Base-by-base conservation (phyloP, 768 basidiomycete genomes). In the Phlebiopsis gigantea region DNA sequence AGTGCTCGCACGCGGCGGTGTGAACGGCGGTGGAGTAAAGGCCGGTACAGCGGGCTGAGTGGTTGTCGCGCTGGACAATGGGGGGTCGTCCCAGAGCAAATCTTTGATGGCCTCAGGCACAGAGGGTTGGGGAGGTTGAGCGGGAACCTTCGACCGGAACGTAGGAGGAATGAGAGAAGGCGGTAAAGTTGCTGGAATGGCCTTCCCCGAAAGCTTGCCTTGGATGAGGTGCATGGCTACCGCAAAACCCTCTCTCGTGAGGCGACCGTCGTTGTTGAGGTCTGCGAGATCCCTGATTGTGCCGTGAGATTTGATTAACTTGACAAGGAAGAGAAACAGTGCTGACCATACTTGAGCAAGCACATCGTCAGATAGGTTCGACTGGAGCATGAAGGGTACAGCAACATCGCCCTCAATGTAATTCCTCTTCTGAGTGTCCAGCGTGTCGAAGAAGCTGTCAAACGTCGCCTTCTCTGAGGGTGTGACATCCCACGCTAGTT, bases 161-260 rank as follows among this genome's bases (percentile, higher is more conserved):
- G 88, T 83, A 1, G 94, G 95, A 6, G 97, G 97, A 5, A 97
- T 69, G 46, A 98, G 76, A 30, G 84, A 79, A 34, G 70, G 71
- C 4, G 93, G 92, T 26, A 99, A 75, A n/a, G 71, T 67, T 0
- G 76, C 64, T 0, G 93, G 92, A 45, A 97, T 71, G 2, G 89
- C 86, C 59, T 82, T 83, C 17, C 96, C 94, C 6, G 81, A 77
- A 8, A 97, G 73, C 69, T 87, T 93, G 65, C 80, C 81, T 71
- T 91, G 90, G 64, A 99, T 98, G 31, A 99, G 79, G 72, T 96
- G 83, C 84, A 95, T 84, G 3, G 94, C 97, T 45, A 98, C 87
- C 7, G 97, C 96, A 70, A 99, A 98, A 14, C 93, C 92, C 48
- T 98, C 95, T 52, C 85, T 80, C 2, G 86, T 93, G 47, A 99